Conservation (phyloP, 78 protist species). For the Thecamonas trahens region DNA sequence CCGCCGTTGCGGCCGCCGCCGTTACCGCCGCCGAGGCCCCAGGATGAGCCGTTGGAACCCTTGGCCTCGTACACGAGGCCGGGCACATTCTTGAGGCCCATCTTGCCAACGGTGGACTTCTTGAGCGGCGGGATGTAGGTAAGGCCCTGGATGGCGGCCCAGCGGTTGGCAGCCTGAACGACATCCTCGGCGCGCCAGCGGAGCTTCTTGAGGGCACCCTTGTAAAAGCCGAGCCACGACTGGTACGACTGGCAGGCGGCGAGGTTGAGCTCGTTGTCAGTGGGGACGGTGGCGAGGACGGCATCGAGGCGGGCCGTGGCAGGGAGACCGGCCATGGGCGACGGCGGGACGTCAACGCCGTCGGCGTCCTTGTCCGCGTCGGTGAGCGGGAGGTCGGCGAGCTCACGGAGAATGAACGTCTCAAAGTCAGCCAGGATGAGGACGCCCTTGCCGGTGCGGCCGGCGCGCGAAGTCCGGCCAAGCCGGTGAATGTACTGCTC, state of each 20-base stretch:
- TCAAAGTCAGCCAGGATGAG: conserved; percentile 21
- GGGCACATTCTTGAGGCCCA: conserved; percentile 38
- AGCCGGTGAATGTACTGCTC: conserved; percentile 69
- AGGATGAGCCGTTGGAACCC: background rate
- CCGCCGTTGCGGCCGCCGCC: conserved; percentile 12
- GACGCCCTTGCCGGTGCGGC: conserved; percentile 46
- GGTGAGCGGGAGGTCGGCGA: conserved; percentile 13
- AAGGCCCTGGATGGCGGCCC: background rate
- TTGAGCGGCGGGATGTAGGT: conserved; percentile 15
- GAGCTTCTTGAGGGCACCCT: background rate
- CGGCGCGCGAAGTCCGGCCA: conserved; percentile 73
- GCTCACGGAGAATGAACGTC: background rate
- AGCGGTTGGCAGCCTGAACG: conserved; percentile 19
- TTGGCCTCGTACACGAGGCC: conserved; percentile 20
- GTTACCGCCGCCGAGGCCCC: conserved; percentile 2
- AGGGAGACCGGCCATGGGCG: too few relatives aligned
- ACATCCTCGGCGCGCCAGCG: conserved; percentile 11
- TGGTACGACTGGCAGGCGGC: conserved; percentile 17
- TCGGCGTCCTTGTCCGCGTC: background rate
- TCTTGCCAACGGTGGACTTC: conserved; percentile 29
- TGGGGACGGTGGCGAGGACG: background rate
- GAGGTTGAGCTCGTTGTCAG: too few relatives aligned
- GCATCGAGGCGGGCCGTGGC: background rate
- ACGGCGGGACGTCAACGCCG: background rate
- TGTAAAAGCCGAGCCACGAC: conserved; percentile 60